Conservation (phyloP, 78 protist species). For the Dictyostelium brefeldianum region DNA sequence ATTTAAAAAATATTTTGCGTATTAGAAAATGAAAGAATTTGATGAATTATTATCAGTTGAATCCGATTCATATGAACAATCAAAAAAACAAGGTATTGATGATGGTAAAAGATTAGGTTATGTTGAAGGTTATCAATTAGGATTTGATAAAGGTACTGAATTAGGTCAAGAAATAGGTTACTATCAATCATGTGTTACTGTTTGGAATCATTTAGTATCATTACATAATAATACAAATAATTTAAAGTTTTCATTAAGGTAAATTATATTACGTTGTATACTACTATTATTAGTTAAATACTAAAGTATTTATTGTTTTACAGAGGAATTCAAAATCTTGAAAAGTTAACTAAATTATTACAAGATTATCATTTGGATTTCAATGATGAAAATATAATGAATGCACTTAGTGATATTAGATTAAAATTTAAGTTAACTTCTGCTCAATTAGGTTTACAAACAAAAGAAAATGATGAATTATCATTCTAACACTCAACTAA, state of each 20-base stretch:
- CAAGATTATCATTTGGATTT: constrained; percentile 64
- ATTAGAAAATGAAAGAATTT: constrained; percentile 58
- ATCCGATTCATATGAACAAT: constrained; percentile 14
- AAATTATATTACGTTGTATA: too few relatives aligned
- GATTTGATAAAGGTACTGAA: constrained; percentile 58
- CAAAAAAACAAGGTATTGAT: constrained; percentile 50
- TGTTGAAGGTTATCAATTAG: constrained; percentile 72
- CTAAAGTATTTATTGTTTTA: background rate
- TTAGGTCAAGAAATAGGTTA: constrained; percentile 73
- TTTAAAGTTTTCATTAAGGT: constrained; percentile 49
- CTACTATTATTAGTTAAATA: background rate
- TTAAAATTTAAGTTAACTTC: constrained; percentile 50
- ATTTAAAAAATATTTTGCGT: too few relatives aligned
- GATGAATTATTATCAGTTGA: constrained; percentile 45
- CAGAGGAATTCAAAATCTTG: constrained; percentile 47
- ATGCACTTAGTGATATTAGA: constrained; percentile 34
- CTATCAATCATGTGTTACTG: constrained; percentile 56
- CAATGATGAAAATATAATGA: constrained; percentile 49
- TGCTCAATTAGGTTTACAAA: constrained; percentile 58
- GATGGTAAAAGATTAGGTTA: constrained; percentile 71
- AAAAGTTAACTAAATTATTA: constrained; percentile 51
- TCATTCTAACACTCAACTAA: constrained; percentile 25
- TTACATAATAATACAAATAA: constrained; percentile 13
- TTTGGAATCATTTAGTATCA: constrained; percentile 46
- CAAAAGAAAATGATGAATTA: constrained; percentile 51